These are phyloP conservation scores for Lentinula sp. DNA, from an alignment of 768 basidiomycete species.

Conservation along the genomic window DNA sequence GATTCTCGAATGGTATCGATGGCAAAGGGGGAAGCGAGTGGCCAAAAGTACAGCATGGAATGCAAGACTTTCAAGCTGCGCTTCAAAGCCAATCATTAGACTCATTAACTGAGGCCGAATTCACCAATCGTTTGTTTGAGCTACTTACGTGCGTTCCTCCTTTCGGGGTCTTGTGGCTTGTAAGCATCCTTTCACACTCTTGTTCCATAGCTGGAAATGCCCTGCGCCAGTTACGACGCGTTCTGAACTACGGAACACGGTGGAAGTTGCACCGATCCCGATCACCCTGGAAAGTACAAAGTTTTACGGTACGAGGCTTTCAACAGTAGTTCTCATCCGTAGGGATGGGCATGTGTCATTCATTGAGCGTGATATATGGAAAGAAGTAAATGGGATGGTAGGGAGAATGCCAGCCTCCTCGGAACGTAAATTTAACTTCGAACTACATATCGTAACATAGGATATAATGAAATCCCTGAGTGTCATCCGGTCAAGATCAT, in stretches of 20 bases:
- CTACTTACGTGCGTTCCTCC: constrained; percentile 58
- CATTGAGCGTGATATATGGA: constrained; percentile 70
- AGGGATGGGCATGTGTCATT: constrained; percentile 54
- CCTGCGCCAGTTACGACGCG: constrained; percentile 41
- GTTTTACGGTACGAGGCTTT: constrained; percentile 65
- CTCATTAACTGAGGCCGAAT: constrained; percentile 39
- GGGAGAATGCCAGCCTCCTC: constrained; percentile 31
- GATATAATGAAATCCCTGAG: background rate
- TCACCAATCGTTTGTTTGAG: constrained; percentile 56
- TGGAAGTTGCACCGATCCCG: constrained; percentile 52
- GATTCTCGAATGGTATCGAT: constrained; percentile 74
- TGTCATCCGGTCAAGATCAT: background rate
- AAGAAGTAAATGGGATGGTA: constrained; percentile 33
- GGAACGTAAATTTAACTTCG: constrained; percentile 49
- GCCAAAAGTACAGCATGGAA: constrained; percentile 70
- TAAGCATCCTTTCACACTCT: constrained; percentile 9
- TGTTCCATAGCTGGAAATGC: constrained; percentile 38
- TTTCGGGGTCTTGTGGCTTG: background rate
- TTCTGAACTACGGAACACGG: constrained; percentile 53
- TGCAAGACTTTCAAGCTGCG: constrained; percentile 35
- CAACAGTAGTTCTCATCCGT: constrained; percentile 65
- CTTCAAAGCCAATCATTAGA: constrained; percentile 31
- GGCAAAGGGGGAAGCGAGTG: constrained; percentile 54
- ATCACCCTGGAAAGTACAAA: constrained; percentile 16
- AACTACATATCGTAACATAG: constrained; percentile 14